Percentiles rank a stretch among this genome's conserved stretches.
These are phyloP conservation scores for Sugiyamaella neomexicana DNA, from an alignment of 1,139 yeast genomes.

Conservation along the genomic window DNA sequence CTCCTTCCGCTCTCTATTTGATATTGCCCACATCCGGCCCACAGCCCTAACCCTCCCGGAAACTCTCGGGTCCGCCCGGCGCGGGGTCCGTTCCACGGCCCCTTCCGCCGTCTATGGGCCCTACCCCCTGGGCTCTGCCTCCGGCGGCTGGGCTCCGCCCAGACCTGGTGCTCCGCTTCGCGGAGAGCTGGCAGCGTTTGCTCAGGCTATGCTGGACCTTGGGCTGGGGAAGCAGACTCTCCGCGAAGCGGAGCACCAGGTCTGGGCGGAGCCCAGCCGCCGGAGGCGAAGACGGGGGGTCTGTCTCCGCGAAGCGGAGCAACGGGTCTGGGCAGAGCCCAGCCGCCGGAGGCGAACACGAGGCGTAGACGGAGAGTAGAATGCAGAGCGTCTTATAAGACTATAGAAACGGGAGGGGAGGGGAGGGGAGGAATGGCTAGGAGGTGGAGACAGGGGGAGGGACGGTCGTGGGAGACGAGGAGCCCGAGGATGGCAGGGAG, in stretches of 20 bases:
- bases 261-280: background rate
- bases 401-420: background rate
- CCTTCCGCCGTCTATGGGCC: no score
- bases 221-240: background rate
- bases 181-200: background rate
- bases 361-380: background rate
- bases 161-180: background rate
- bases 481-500: background rate
- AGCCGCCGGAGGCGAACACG: background rate
- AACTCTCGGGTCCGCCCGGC: conserved; percentile 4
- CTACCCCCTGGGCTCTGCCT: background rate
- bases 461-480: background rate
- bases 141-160: background rate
- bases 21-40: conserved; percentile 6
- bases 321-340: conserved; percentile 3
- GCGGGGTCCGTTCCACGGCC: no score
- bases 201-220: no score
- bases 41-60: conserved; percentile 9
- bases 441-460: background rate
- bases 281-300: background rate
- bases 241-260: background rate
- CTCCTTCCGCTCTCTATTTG: background rate
- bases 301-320: background rate
- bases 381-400: no score
- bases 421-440: background rate